Percentiles rank a stretch among this genome's conserved stretches.
Conservation (phyloP, 139 green algal species). For the Deuterostichococcus epilithicus region DNA sequence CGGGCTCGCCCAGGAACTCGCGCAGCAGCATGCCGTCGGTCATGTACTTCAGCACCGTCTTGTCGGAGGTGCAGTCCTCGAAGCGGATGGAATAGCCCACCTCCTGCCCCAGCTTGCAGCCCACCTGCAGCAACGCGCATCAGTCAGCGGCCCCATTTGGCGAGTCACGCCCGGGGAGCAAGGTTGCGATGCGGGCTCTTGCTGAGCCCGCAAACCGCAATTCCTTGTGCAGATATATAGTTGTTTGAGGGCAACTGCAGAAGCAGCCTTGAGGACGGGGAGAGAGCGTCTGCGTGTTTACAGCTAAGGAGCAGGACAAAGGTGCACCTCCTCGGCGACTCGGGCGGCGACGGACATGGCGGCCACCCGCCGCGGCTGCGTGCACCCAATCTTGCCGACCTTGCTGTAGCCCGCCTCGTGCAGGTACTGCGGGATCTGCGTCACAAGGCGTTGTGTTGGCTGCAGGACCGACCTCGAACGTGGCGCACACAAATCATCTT, state of each 20-base stretch:
- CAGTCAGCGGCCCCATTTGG: too few species aligned
- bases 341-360: constrained; percentile 94
- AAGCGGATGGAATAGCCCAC: constrained; percentile 98
- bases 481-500: too few species aligned
- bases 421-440: constrained; percentile 95
- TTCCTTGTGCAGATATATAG: too few species aligned
- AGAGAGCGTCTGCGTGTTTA: not conserved
- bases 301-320: not conserved
- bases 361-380: constrained; percentile 91
- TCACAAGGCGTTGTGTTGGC: constrained; percentile 46
- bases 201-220: too few species aligned
- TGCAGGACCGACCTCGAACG: not conserved
- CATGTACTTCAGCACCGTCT: constrained; percentile 99
- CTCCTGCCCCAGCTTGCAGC: constrained; percentile 87
- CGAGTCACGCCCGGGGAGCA: too few species aligned
- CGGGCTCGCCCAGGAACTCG: constrained; percentile 94
- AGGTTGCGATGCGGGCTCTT: too few species aligned
- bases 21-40: constrained; percentile 98
- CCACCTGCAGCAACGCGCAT: constrained; percentile 54
- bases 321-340: constrained; percentile 74
- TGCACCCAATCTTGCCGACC: constrained; percentile 82
- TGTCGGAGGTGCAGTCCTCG: constrained; percentile 96
- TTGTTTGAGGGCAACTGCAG: too few species aligned
- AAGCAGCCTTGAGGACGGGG: too few species aligned
- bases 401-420: constrained; percentile 94